Percentiles rank a stretch among this genome's conserved stretches.
Evolutionary conservation across 2,329 filamentous ascomycete species (phyloP).

Genomic region (Sporothrix protearum): DNA sequence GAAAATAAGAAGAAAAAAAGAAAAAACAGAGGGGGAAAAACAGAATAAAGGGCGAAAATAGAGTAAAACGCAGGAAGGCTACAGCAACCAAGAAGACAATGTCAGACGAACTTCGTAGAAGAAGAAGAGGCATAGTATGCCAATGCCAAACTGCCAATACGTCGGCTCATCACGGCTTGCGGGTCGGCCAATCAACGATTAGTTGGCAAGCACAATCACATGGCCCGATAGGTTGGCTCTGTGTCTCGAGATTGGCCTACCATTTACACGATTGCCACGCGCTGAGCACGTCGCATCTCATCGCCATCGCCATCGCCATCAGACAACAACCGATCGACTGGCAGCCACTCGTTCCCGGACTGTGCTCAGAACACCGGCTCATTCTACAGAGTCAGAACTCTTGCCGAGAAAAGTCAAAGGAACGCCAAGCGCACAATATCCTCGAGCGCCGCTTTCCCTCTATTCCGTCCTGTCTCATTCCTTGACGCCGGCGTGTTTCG

Average conservation of each 20-base stretch:
- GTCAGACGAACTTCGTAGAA: no score
- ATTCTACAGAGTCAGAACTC: background rate
- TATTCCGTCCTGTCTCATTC: background rate
- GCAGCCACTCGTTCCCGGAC: background rate
- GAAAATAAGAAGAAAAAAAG: no score
- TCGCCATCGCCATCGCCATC: background rate
- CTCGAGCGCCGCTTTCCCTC: background rate
- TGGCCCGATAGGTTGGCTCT: background rate
- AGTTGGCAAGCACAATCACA: background rate
- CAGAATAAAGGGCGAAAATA: background rate
- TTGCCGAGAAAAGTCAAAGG: background rate
- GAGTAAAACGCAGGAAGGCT: background rate
- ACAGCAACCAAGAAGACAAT: background rate
- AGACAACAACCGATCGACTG: background rate
- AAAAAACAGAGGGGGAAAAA: background rate
- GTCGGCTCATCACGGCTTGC: background rate
- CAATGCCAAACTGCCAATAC: background rate
- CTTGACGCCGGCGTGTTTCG: background rate
- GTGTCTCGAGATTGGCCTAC: background rate
- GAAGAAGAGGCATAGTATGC: background rate
- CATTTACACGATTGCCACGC: conserved; percentile 6
- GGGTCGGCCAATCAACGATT: background rate
- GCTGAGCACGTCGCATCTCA: background rate
- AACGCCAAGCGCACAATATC: background rate
- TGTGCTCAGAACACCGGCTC: no score